A percentile compares a stretch with the other conserved stretches of the same genome.
Conservation (phyloP, 179 eudicot genomes). For the Silene vulgaris region DNA sequence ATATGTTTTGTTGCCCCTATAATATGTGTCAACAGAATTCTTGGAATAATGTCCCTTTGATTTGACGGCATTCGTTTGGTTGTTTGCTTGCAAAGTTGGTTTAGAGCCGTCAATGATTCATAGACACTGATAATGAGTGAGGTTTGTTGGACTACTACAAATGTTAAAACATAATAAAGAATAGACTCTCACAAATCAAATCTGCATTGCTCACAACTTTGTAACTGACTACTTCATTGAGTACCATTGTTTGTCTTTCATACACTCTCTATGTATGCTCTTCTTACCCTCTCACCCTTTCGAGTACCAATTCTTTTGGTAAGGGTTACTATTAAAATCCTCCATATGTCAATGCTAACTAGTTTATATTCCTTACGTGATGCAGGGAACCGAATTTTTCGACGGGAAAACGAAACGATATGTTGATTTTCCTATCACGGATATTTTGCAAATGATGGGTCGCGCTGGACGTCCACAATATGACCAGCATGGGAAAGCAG, state of each 20-base stretch:
- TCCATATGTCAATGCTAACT: constrained; percentile 5
- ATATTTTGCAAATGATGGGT: constrained; percentile 99
- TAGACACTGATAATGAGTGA: too few relatives aligned
- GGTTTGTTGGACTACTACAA: too few relatives aligned
- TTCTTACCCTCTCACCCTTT: not conserved
- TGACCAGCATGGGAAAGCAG: constrained; percentile 98
- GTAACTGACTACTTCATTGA: not conserved
- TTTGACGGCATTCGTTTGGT: too few relatives aligned
- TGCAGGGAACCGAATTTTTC: constrained; percentile 92
- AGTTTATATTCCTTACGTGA: constrained; percentile 12
- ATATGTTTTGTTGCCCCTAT: too few relatives aligned
- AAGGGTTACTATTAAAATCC: not conserved
- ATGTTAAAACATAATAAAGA: too few relatives aligned
- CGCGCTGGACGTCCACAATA: constrained; percentile 98
- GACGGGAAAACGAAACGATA: constrained; percentile 87
- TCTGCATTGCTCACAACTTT: not conserved
- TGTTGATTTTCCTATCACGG: constrained; percentile 97
- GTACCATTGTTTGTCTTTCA: constrained; percentile 5
- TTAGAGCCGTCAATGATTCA: too few relatives aligned
- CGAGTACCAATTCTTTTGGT: not conserved
- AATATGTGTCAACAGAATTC: too few relatives aligned
- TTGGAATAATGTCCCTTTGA: too few relatives aligned
- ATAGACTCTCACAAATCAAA: too few relatives aligned
- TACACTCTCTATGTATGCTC: not conserved
- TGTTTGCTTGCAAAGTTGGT: too few relatives aligned